Conservation (phyloP, 2,329 filamentous ascomycete species). For the Penicillium verrucosum region DNA sequence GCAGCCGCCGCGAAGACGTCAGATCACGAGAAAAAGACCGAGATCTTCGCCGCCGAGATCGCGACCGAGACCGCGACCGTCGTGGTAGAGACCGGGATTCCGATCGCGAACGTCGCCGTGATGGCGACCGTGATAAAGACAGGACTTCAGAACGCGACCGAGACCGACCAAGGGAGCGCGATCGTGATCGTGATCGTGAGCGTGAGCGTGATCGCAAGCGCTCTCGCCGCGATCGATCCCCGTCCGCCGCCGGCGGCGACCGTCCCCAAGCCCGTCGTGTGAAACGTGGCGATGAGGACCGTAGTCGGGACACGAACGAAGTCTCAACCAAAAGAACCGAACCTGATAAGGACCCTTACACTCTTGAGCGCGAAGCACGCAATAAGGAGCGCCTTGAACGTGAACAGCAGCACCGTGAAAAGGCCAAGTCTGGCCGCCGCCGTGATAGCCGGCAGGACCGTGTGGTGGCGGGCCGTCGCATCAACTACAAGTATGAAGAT, state of each 20-base stretch:
- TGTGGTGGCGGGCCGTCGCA: slow-evolving; percentile 35
- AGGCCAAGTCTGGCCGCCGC: slow-evolving; percentile 32
- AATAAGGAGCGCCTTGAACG: slow-evolving; percentile 60
- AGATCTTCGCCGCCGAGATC: slow-evolving; percentile 25
- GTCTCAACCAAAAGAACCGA: slow-evolving; percentile 17
- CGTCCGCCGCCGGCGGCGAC: slow-evolving; percentile 32
- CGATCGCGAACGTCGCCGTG: slow-evolving; percentile 24
- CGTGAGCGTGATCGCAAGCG: slow-evolving; percentile 40
- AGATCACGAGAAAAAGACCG: slow-evolving; percentile 22
- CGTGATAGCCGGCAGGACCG: slow-evolving; percentile 37
- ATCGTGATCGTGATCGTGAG: slow-evolving; percentile 45
- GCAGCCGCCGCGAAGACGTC: slow-evolving; percentile 31
- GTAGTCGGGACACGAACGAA: slow-evolving; percentile 21
- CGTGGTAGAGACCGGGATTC: slow-evolving; percentile 44
- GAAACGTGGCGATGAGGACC: slow-evolving; percentile 34
- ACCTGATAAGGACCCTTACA: slow-evolving; percentile 63
- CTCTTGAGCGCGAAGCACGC: slow-evolving; percentile 69
- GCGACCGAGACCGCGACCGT: slow-evolving; percentile 25
- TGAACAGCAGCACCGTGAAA: slow-evolving; percentile 64
- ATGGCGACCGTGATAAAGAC: slow-evolving; percentile 32
- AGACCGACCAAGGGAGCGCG: slow-evolving; percentile 22
- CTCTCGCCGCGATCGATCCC: slow-evolving; percentile 41
- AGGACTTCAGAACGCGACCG: slow-evolving; percentile 34
- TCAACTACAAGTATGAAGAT: slow-evolving; percentile 52
- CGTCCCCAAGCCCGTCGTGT: slow-evolving; percentile 35